A percentile compares a stretch with the other conserved stretches of the same genome.
Conservation (phyloP, 495 filamentous ascomycete genomes). For the Letharia columbiana region DNA sequence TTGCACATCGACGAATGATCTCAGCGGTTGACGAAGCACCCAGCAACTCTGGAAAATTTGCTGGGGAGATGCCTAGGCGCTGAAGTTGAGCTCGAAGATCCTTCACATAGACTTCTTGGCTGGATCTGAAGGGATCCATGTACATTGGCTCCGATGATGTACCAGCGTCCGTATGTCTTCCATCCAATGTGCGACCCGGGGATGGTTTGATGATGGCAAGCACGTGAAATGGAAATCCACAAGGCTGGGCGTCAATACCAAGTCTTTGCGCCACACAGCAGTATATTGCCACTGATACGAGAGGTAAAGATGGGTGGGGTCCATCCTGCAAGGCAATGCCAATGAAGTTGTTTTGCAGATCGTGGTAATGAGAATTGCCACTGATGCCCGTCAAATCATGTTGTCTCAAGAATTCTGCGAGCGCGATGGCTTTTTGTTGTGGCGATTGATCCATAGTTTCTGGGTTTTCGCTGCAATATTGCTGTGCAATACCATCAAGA, state of each 20-base stretch:
- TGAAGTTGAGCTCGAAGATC: constrained; percentile 52
- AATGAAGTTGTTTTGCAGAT: constrained; percentile 77
- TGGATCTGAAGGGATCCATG: constrained; percentile 71
- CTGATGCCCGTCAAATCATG: constrained; percentile 61
- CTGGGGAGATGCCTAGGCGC: constrained; percentile 49
- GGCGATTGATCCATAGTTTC: constrained; percentile 44
- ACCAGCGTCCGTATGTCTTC: constrained; percentile 41
- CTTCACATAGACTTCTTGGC: constrained; percentile 52
- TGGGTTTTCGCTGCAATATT: constrained; percentile 43
- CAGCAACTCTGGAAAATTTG: constrained; percentile 49
- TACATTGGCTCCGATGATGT: constrained; percentile 54
- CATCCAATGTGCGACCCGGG: constrained; percentile 53
- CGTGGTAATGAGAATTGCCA: constrained; percentile 57
- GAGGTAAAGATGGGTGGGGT: constrained; percentile 63
- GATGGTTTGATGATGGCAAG: constrained; percentile 60
- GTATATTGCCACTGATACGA: constrained; percentile 69
- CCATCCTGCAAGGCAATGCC: constrained; percentile 54
- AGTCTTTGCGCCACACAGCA: constrained; percentile 57
- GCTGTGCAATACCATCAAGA: constrained; percentile 54
- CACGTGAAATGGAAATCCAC: constrained; percentile 71
- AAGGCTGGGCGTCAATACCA: constrained; percentile 62
- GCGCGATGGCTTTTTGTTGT: constrained; percentile 55
- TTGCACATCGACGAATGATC: constrained; percentile 65
- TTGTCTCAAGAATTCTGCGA: constrained; percentile 56
- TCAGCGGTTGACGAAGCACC: constrained; percentile 50